Evolutionary conservation across 1,284 basidiomycete species (phyloP).

Genomic region (Pulveroboletus sp.): DNA sequence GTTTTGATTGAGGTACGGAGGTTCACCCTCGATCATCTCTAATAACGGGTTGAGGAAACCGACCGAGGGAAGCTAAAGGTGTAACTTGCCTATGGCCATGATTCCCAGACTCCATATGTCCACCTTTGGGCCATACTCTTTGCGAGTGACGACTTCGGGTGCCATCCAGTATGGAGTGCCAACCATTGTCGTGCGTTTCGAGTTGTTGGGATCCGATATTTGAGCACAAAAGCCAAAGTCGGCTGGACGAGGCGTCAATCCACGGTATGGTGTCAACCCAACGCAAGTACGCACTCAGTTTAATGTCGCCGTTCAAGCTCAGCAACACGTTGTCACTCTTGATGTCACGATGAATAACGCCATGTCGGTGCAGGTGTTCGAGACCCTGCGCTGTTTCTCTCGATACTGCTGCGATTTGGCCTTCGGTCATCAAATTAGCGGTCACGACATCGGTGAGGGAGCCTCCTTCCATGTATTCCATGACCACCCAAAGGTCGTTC

Average conservation of each 20-base stretch:
- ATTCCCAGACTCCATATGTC: constrained; percentile 99
- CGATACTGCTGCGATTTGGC: constrained; percentile 92
- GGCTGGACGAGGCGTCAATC: constrained; percentile 48
- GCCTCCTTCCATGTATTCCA: constrained; percentile 99
- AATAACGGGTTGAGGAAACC: constrained; percentile 5
- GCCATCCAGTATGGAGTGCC: constrained; percentile 99
- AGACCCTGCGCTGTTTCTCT: constrained; percentile 89
- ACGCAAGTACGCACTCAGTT: constrained; percentile 73
- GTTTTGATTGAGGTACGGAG: constrained; percentile 96
- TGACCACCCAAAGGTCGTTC: constrained; percentile 99
- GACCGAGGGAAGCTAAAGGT: not conserved
- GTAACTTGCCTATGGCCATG: constrained; percentile 86
- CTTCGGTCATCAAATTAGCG: constrained; percentile 93
- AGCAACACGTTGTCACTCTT: constrained; percentile 96
- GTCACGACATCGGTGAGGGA: constrained; percentile 95
- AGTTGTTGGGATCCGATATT: constrained; percentile 84
- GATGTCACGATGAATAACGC: constrained; percentile 97
- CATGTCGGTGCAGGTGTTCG: constrained; percentile 89
- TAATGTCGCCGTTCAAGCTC: constrained; percentile 92
- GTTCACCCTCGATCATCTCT: constrained; percentile 99
- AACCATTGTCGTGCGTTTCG: constrained; percentile 99
- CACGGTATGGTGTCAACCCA: not conserved
- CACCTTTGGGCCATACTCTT: constrained; percentile 98
- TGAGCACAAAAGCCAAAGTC: constrained; percentile 99
- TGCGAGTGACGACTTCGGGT: constrained; percentile 95